Percentiles rank a stretch among this genome's conserved stretches.
phyloP scores from a whole-genome alignment of 2,329 filamentous ascomycete genomes.

The Coniochaeta sp. region DNA sequence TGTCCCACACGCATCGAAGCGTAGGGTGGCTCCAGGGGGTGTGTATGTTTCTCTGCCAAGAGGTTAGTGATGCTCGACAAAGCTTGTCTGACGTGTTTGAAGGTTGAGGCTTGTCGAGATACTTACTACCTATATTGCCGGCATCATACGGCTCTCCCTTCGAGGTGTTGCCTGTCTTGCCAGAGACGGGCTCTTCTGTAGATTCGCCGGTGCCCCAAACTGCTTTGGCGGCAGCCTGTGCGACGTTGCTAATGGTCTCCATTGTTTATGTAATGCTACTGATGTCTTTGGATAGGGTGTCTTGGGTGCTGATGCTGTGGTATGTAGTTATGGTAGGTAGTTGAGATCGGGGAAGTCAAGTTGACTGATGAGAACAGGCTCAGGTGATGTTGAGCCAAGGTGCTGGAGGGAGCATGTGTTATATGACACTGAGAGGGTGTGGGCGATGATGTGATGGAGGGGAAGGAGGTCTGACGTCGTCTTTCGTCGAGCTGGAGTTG shows the following conservation, averaged over 20 bases:
- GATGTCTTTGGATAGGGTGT: too few species aligned
- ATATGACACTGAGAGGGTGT: not conserved
- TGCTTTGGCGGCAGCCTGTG: conserved; percentile 36
- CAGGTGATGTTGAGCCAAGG: not conserved
- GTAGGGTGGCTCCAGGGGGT: not conserved
- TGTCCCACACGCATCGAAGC: not conserved
- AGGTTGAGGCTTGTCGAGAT: conserved; percentile 23
- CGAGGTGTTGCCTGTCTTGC: conserved; percentile 58
- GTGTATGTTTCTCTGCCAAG: not conserved
- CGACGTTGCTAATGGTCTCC: conserved; percentile 56
- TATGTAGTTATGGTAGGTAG: not conserved
- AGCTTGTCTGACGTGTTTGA: not conserved
- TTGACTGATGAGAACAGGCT: not conserved
- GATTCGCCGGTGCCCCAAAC: conserved; percentile 36
- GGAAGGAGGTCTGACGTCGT: not conserved
- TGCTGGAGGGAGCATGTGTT: not conserved
- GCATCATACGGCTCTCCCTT: conserved; percentile 69
- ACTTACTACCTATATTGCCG: conserved; percentile 56
- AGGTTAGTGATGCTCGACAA: not conserved
- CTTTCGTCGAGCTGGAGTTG: not conserved
- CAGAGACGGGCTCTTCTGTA: conserved; percentile 61
- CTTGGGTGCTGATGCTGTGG: too few species aligned
- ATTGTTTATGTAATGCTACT: conserved; percentile 33
- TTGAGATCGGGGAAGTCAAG: not conserved
- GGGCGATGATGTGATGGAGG: not conserved